Conservation (phyloP, 495 filamentous ascomycete genomes). For the Penicillium steckii region DNA sequence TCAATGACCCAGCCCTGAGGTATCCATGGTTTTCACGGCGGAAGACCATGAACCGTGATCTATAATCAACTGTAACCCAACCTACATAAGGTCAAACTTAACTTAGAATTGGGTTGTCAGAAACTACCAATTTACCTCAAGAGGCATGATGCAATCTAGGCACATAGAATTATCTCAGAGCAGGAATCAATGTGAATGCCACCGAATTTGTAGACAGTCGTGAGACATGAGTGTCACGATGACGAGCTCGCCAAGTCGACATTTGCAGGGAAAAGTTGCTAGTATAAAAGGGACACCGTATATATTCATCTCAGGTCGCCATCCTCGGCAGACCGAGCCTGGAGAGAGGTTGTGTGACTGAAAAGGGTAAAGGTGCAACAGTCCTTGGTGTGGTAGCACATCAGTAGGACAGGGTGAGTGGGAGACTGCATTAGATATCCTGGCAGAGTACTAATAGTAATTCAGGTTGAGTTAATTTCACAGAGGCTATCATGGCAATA, state of each 20-base stretch:
- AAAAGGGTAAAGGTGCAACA: slow-evolving; percentile 11
- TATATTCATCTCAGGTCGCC: slow-evolving; percentile 15
- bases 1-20: neutral
- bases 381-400: slow-evolving; percentile 19
- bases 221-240: slow-evolving; percentile 11
- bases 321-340: slow-evolving; percentile 19
- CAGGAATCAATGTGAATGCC: neutral
- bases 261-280: slow-evolving; percentile 16
- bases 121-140: neutral
- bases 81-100: neutral
- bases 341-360: slow-evolving; percentile 23
- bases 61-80: neutral
- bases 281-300: slow-evolving; percentile 26
- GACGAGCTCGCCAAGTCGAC: neutral
- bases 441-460: neutral
- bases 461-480: too few relatives aligned
- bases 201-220: neutral
- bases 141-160: neutral
- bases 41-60: slow-evolving; percentile 1
- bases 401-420: slow-evolving; percentile 11
- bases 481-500: too few relatives aligned
- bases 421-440: slow-evolving; percentile 2
- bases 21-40: neutral
- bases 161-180: neutral
- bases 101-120: neutral